Evolutionary conservation across 371 early-diverging fungal species (phyloP).

Genomic region (Zychaea mexicana): DNA sequence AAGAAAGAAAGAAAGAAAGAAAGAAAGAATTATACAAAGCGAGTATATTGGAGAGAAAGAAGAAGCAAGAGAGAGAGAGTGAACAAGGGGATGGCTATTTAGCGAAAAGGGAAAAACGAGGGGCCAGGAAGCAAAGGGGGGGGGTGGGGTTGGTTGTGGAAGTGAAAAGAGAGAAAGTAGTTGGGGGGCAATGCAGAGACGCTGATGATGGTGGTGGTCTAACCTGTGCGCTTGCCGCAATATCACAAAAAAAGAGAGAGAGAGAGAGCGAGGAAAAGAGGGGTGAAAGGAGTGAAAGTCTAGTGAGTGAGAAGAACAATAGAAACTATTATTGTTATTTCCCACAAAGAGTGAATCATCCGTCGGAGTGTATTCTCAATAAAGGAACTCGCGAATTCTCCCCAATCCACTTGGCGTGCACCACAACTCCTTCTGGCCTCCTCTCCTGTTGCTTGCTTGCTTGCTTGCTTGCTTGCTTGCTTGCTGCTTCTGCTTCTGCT

Average conservation of each 20-base stretch:
- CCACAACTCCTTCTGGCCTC: too few relatives aligned
- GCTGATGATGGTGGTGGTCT: neutral
- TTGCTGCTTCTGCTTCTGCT: too few relatives aligned
- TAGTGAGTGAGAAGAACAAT: too few relatives aligned
- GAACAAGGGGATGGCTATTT: neutral
- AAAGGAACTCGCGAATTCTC: conserved; percentile 15
- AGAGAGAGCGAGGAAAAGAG: neutral
- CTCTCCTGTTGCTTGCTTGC: neutral
- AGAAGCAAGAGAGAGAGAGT: neutral
- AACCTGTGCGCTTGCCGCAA: conserved; percentile 1
- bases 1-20: neutral
- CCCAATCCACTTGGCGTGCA: conserved; percentile 12
- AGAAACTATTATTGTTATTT: neutral
- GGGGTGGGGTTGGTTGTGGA: neutral
- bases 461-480: too few relatives aligned
- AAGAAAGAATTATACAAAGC: neutral
- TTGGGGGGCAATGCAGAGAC: neutral
- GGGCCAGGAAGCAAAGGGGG: neutral
- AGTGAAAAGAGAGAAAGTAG: neutral
- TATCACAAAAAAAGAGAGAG: too few relatives aligned
- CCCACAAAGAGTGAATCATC: too few relatives aligned
- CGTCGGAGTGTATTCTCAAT: conserved; percentile 16
- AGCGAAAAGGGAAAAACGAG: conserved; percentile 6
- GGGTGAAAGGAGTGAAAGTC: neutral
- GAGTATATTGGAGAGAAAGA: neutral